Percentiles rank a stretch among this genome's conserved stretches.
Evolutionary conservation across 345 rosid genomes (phyloP).

Genomic region (Brassica carinata): DNA sequence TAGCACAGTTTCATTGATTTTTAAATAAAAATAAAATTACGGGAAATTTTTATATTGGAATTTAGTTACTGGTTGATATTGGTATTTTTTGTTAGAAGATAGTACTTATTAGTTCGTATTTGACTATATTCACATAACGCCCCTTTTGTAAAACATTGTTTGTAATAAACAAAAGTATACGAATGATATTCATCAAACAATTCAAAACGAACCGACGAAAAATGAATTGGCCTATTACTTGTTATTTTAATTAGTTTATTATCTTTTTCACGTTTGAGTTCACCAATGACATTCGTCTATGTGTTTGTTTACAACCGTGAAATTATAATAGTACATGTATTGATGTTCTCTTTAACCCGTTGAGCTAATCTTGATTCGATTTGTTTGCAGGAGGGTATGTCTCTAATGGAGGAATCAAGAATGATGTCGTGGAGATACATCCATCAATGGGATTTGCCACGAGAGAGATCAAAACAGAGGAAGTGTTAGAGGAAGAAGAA

Average conservation of each 20-base stretch:
- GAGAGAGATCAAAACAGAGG: conserved; percentile 45
- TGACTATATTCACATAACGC: conserved; percentile 8
- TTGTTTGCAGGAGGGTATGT: conserved; percentile 22
- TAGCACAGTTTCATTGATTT: conserved; percentile 8
- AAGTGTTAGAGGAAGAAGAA: conserved; percentile 39
- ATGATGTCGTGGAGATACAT: conserved; percentile 9
- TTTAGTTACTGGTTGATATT: not conserved
- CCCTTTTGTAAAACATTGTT: not conserved
- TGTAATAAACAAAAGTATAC: not conserved
- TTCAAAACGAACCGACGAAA: not conserved
- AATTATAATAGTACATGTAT: not conserved
- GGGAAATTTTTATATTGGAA: too few relatives aligned
- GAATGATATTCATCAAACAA: not conserved
- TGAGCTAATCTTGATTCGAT: not conserved
- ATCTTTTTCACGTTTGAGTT: not conserved
- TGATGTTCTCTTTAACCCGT: not conserved
- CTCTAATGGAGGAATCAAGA: conserved; percentile 12
- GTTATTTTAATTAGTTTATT: not conserved
- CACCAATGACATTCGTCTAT: not conserved
- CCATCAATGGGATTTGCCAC: conserved; percentile 23
- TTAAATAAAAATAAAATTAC: not conserved
- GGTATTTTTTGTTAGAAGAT: not conserved
- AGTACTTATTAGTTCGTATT: not conserved
- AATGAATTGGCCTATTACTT: not conserved
- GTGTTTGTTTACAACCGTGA: not conserved